phyloP scores from a whole-genome alignment of 106 monocot species.

The Chionographis japonica region DNA sequence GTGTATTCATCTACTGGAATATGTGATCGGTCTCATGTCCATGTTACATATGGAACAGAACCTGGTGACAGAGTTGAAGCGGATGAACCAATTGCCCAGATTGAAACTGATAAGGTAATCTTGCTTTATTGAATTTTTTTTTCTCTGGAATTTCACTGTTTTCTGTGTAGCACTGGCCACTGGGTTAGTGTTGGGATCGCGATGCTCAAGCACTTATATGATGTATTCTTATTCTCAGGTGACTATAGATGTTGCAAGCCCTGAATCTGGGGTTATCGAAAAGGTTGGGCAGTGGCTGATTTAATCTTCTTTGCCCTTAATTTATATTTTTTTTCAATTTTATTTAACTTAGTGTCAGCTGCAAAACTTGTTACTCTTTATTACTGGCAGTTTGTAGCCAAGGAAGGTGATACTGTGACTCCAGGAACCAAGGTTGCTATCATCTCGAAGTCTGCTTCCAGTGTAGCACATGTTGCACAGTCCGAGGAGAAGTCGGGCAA shows the following conservation, averaged over 20 bases:
- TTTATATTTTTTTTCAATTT: background rate
- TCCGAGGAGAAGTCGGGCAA: constrained; percentile 64
- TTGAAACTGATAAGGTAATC: constrained; percentile 96
- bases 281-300: constrained; percentile 40
- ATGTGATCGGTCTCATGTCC: background rate
- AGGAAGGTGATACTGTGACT: constrained; percentile 93
- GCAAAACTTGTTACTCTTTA: background rate
- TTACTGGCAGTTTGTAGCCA: constrained; percentile 60
- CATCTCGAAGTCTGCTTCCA: constrained; percentile 73
- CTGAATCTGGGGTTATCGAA: constrained; percentile 83
- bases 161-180: background rate
- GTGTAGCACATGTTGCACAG: constrained; percentile 73
- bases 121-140: background rate
- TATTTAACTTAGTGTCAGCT: background rate
- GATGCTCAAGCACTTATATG: too few species aligned
- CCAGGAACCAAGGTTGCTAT: constrained; percentile 94
- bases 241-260: constrained; percentile 91
- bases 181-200: background rate
- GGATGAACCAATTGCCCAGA: constrained; percentile 90
- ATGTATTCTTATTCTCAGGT: constrained; percentile 40
- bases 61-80: constrained; percentile 82
- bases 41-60: constrained; percentile 40
- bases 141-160: background rate
- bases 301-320: background rate
- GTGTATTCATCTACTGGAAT: too few species aligned